A percentile compares a stretch with the other conserved stretches of the same genome.
Evolutionary conservation across 345 rosid genomes (phyloP).

Genomic region (Rubroshorea leprosula): DNA sequence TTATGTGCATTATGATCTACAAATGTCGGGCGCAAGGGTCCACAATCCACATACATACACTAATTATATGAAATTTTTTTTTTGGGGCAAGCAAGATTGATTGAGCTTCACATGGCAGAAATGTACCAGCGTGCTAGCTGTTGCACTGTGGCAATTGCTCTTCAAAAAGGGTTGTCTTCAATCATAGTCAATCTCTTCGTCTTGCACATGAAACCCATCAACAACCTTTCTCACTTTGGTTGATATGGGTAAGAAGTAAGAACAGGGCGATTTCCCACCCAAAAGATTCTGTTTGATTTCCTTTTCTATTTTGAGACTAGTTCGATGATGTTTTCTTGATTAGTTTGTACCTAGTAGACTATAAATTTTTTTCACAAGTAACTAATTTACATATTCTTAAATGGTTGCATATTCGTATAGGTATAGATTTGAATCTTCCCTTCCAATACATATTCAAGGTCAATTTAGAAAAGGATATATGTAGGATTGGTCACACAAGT

Average conservation of each 20-base stretch:
- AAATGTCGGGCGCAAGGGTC: conserved; percentile 33
- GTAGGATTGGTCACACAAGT: conserved; percentile 12
- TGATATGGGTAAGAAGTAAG: neutral
- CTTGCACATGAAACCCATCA: conserved; percentile 25
- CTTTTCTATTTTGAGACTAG: too few species aligned
- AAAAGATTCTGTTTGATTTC: too few species aligned
- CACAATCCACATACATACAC: conserved; percentile 22
- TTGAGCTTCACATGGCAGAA: conserved; percentile 11
- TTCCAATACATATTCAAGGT: too few species aligned
- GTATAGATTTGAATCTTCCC: too few species aligned
- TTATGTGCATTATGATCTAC: conserved; percentile 11
- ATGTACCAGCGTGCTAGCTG: too few species aligned
- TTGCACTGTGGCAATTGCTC: neutral
- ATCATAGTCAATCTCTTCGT: conserved; percentile 8
- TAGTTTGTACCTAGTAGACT: too few species aligned
- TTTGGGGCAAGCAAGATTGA: neutral
- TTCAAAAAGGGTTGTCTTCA: neutral
- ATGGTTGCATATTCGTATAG: too few species aligned
- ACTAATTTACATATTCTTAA: too few species aligned
- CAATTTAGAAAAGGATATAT: neutral
- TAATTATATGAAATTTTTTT: neutral
- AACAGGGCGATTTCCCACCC: too few species aligned
- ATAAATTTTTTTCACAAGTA: too few species aligned
- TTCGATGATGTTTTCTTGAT: too few species aligned
- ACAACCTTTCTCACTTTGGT: neutral